Base-by-base conservation (phyloP, 1,284 basidiomycete genomes). In the Microbotryomycetes sp. region DNA sequence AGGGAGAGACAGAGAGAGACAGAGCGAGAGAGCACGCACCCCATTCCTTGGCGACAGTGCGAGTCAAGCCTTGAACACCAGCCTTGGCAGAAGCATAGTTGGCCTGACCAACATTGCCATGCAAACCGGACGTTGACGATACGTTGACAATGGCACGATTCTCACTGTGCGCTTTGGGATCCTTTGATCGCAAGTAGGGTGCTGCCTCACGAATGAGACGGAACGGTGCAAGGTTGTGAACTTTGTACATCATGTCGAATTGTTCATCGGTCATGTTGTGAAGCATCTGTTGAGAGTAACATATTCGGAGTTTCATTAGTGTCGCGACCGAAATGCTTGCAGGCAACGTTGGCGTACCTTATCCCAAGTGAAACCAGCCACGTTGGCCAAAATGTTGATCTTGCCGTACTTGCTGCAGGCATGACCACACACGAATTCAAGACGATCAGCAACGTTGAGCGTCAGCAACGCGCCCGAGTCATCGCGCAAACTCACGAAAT, bases 41-140 rank as follows among this genome's bases (percentile, higher is more conserved):
- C 89, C 88, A 92, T 74, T 92, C 89, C 75, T 91, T 92, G 54
- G 85, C 85, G 68, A 88, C 84, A 16, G 88, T 91, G 79, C 90
- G 90, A 15, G 53, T 25, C 31, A 91, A 77, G 31, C 89, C 89
- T 57, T 85, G 71, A 28, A 89, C 83, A 14, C 85, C 87, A 19
- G 87, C 78, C 73, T 89, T 90, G 58, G 86, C 72, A 15, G 63
- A 58, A 15, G 69, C 58, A 54, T 91, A 92, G 78, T 92, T 92
- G 42, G 81, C 84, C 75, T 91, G 89, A 3, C 89, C 89, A 56
- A 89, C 85, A 60, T 87, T 89, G 31, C 87, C 88, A 75, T 89
- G 88, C 45, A 90, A 79, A 57, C 88, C 88, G 6, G 84, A 82
- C 2, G 81, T 84, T 0, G 87, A 88, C 26, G 87, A 88, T 42